These are phyloP conservation scores for Aegle marmelos DNA, from an alignment of 345 rosid genomes.

Conservation along the genomic window DNA sequence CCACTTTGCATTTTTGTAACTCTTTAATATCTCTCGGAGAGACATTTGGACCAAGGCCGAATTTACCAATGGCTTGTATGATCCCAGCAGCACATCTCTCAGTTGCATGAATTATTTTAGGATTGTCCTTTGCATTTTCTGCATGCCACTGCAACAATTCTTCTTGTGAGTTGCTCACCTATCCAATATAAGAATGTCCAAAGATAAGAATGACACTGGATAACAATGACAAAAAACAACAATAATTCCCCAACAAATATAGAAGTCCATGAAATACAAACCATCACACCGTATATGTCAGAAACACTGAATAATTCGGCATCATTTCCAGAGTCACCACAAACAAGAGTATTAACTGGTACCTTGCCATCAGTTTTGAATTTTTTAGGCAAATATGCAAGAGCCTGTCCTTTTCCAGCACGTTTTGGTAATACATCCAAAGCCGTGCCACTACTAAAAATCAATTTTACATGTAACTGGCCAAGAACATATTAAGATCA, in stretches of 20 bases:
- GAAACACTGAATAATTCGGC: conserved; percentile 94
- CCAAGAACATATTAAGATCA: background rate
- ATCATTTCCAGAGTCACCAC: conserved; percentile 99
- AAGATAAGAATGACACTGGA: background rate
- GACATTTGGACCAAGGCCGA: conserved; percentile 76
- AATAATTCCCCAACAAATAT: background rate
- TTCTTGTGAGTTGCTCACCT: conserved; percentile 98
- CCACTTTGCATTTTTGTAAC: conserved; percentile 28
- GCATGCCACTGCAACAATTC: conserved; percentile 91
- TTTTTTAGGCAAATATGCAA: conserved; percentile 75
- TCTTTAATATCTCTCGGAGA: conserved; percentile 82
- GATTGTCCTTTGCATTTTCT: conserved; percentile 77
- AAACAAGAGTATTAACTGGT: conserved; percentile 79
- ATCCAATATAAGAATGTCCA: conserved; percentile 22
- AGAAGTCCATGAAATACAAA: conserved; percentile 19
- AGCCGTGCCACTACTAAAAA: conserved; percentile 93
- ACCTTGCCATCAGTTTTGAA: conserved; percentile 63
- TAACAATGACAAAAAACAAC: conserved; percentile 5
- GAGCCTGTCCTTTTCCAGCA: conserved; percentile 99
- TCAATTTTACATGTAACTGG: conserved; percentile 90
- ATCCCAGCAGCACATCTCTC: conserved; percentile 95
- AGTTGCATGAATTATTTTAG: conserved; percentile 77
- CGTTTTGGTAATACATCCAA: conserved; percentile 91
- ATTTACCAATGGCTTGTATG: conserved; percentile 86
- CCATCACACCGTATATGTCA: conserved; percentile 91